Percentiles rank a stretch among this genome's conserved stretches.
Evolutionary conservation across 345 rosid genomes (phyloP).

Genomic region (Salix caprea): DNA sequence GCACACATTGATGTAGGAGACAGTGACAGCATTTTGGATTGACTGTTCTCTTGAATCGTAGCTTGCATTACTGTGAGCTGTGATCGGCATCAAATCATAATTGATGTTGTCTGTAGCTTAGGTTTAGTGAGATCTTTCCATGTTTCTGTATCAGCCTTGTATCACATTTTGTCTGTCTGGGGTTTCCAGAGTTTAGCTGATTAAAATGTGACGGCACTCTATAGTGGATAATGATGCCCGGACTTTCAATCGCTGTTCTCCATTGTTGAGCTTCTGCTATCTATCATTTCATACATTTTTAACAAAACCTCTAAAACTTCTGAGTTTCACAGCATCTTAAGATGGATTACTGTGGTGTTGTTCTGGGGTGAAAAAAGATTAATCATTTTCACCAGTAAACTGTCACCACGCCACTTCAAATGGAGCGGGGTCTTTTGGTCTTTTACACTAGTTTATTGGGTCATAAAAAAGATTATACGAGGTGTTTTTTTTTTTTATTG

Average conservation of each 20-base stretch:
- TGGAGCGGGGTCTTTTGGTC: no score
- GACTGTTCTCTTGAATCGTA: conserved; percentile 17
- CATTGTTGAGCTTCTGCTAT: not conserved
- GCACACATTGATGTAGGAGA: conserved; percentile 15
- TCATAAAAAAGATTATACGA: no score
- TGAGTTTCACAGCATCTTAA: no score
- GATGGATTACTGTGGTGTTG: no score
- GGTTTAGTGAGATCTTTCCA: not conserved
- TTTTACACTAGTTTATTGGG: no score
- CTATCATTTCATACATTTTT: not conserved
- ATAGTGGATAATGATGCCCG: not conserved
- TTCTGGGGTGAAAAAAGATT: no score
- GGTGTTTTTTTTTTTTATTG: no score
- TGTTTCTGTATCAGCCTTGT: not conserved
- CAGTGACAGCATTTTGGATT: conserved; percentile 23
- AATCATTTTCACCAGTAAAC: no score
- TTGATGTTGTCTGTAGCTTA: not conserved
- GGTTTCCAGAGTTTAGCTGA: not conserved
- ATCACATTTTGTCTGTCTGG: not conserved
- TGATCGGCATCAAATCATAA: not conserved
- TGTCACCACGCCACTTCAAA: no score
- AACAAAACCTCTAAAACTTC: no score
- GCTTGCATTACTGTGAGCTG: conserved; percentile 8
- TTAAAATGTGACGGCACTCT: not conserved
- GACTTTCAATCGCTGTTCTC: not conserved